Base-by-base conservation (phyloP, 345 rosid genomes). In the Diplotaxis tenuifolia region DNA sequence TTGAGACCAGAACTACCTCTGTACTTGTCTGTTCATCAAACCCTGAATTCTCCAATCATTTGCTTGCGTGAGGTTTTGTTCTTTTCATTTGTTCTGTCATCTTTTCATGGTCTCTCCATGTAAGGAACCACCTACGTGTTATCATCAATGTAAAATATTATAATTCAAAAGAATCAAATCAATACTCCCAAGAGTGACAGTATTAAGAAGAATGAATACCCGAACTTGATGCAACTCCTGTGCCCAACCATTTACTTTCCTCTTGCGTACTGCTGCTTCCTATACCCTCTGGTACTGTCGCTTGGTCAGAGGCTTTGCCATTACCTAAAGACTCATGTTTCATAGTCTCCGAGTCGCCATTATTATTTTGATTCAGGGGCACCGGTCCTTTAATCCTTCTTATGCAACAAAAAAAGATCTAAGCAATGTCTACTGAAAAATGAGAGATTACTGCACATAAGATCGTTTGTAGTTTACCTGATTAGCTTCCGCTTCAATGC, bases 401-500 rank as follows among this genome's bases (percentile, higher is more conserved):
- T 42, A 81, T 16, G 52, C 63, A 18, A 62, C 68, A 59, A 69
- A 67, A 11, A 58, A 71, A 1, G 18, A 20, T 40, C 7, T 20
- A 15, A 21, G 49, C 54, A 36, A 71, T 42, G 10, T 15, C 11
- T 4, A 19, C 16, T 62, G 21, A 68, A 2, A 49, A 68, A 19
- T 55, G 68, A 52, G 20, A 60, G 9, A 58, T 63, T 23, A 67
- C 21, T 19, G 14, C 15, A 74, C 50, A 65, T 63, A 5, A 38
- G 55, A 54, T 38, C 18, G 49, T 5, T 50, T 14, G 15, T 65
- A 34, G 15, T 8, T 64, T 70, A 89, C 99, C 97, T 88, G 80
- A 92, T 67, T 72, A 83, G 55, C 75, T 86, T 95, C 72, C 86
- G 86, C 86, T 89, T 91, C 72, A 82, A 67, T 50, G 81, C 82